phyloP scores from a whole-genome alignment of 768 basidiomycete species.

The Tremella yokohamensis region DNA sequence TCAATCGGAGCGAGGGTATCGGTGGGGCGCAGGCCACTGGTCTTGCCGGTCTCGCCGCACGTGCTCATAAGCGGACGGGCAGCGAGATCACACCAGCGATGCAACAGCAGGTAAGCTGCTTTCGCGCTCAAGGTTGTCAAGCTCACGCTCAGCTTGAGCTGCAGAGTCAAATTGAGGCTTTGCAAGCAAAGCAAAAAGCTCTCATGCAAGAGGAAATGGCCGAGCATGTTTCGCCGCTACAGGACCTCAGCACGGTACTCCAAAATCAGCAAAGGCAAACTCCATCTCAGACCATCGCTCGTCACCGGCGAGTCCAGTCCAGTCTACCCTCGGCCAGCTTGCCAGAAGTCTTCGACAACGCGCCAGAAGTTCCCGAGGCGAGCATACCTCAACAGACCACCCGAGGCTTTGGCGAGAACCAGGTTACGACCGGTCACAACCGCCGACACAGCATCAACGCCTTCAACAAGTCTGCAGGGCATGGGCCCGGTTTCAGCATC shows the following conservation, averaged over 20 bases:
- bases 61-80: conserved; percentile 50
- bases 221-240: conserved; percentile 13
- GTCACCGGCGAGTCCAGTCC: conserved; percentile 43
- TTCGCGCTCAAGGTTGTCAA: neutral
- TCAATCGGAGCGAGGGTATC: conserved; percentile 36
- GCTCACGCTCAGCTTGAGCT: conserved; percentile 40
- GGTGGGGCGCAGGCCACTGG: conserved; percentile 47
- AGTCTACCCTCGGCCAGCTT: conserved; percentile 23
- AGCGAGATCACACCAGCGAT: conserved; percentile 67
- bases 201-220: conserved; percentile 44
- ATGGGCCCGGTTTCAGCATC: conserved; percentile 72
- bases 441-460: conserved; percentile 48
- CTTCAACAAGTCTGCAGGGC: conserved; percentile 41
- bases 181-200: conserved; percentile 50
- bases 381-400: conserved; percentile 17
- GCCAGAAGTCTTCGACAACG: conserved; percentile 5
- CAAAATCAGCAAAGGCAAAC: conserved; percentile 24
- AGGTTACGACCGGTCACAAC: conserved; percentile 17
- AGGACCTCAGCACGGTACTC: conserved; percentile 14
- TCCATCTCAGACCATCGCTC: conserved; percentile 28
- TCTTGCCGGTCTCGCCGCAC: conserved; percentile 49
- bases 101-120: conserved; percentile 77
- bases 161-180: conserved; percentile 51
- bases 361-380: conserved; percentile 11
- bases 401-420: conserved; percentile 22